These are phyloP conservation scores for Colletotrichum tofieldiae DNA, from an alignment of 2,329 filamentous ascomycete species.

Conservation along the genomic window DNA sequence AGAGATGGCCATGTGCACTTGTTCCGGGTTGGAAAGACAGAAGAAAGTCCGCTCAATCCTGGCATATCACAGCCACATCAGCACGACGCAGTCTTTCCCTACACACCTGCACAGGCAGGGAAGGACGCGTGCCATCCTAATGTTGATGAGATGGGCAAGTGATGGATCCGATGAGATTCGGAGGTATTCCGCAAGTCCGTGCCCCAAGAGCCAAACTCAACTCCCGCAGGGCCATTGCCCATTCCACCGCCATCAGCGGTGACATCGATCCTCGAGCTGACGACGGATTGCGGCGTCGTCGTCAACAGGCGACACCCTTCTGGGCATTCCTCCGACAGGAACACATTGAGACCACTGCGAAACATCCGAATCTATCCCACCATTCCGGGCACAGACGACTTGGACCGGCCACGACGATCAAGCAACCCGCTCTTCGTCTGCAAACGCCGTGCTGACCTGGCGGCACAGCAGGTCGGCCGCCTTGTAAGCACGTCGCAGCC, in stretches of 20 bases:
- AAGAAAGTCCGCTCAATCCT: neutral
- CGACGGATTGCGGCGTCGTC: neutral
- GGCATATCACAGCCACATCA: neutral
- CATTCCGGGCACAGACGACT: conserved; percentile 23
- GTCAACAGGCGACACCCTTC: neutral
- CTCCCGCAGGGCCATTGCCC: neutral
- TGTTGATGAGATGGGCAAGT: neutral
- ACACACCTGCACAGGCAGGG: neutral
- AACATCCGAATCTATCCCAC: neutral
- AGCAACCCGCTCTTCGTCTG: neutral
- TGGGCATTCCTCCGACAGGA: conserved; percentile 1
- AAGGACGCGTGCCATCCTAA: neutral
- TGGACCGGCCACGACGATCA: neutral
- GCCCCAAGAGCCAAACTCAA: neutral
- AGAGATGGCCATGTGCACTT: neutral
- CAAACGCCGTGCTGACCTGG: too few species aligned
- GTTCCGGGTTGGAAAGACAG: neutral
- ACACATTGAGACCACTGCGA: conserved; percentile 2
- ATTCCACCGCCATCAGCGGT: neutral
- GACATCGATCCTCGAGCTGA: neutral
- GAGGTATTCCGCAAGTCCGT: neutral
- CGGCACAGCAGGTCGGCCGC: neutral
- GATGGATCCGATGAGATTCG: conserved; percentile 3
- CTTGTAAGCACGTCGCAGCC: neutral
- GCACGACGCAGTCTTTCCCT: neutral